These are phyloP conservation scores for Saccharomycopsis hybrid DNA, from an alignment of 1,139 yeast species.

Conservation along the genomic window DNA sequence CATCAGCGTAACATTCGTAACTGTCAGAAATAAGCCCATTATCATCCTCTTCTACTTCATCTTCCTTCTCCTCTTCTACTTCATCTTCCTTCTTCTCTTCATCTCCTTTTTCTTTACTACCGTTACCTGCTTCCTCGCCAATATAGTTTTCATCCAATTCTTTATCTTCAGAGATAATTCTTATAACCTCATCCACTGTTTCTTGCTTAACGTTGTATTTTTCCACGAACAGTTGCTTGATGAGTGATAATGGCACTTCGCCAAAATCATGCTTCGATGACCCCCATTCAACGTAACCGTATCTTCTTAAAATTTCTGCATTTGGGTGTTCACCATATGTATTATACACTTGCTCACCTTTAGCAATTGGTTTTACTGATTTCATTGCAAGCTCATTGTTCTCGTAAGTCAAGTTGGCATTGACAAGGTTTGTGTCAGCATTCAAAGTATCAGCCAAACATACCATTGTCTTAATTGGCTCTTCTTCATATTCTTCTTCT, in stretches of 20 bases:
- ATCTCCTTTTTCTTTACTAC: slow-evolving; percentile 40
- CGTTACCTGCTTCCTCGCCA: slow-evolving; percentile 26
- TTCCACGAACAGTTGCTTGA: slow-evolving; percentile 34
- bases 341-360: slow-evolving; percentile 74
- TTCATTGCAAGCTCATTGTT: slow-evolving; percentile 54
- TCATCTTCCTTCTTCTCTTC: slow-evolving; percentile 36
- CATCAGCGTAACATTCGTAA: slow-evolving; percentile 54
- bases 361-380: slow-evolving; percentile 52
- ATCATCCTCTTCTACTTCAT: slow-evolving; percentile 36
- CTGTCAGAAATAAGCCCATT: slow-evolving; percentile 50
- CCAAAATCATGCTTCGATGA: slow-evolving; percentile 80
- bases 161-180: slow-evolving; percentile 23
- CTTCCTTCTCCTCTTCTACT: slow-evolving; percentile 33
- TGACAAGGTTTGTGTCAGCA: slow-evolving; percentile 73
- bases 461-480: slow-evolving; percentile 74
- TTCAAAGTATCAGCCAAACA: slow-evolving; percentile 89
- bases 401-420: slow-evolving; percentile 60
- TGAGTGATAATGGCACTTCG: slow-evolving; percentile 48
- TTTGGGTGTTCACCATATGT: slow-evolving; percentile 91
- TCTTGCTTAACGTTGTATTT: slow-evolving; percentile 26
- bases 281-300: slow-evolving; percentile 75
- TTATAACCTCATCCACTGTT: slow-evolving; percentile 29
- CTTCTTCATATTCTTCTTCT: slow-evolving; percentile 34
- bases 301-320: slow-evolving; percentile 77
- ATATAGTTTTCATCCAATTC: slow-evolving; percentile 26